Evolutionary conservation across 2,329 filamentous ascomycete genomes (phyloP), one percentile per base, ranked within the genome.

Genomic region (Niveomyces coronatus): DNA sequence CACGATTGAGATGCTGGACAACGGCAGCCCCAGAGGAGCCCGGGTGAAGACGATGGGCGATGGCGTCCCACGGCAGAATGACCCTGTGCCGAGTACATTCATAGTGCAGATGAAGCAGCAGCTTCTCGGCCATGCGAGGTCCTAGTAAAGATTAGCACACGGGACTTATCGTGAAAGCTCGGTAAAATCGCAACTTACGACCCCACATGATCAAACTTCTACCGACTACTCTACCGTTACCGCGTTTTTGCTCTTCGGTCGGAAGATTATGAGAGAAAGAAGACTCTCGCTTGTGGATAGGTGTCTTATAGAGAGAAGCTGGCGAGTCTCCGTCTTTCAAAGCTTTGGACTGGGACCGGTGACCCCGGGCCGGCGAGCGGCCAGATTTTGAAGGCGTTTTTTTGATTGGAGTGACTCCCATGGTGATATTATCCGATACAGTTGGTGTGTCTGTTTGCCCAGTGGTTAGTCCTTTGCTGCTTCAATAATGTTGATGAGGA

Each of bases 121-220:
- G 45, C 46, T 68, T 69, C 26, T 69, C 65, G 1, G 55, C 50
- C 62, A 69, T 70, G 9, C 64, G 59, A 9, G 62, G 58, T 1
- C 63, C 65, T 70, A 32, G 3, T 9, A 11, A 17, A 4, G 33
- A 26, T 27, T n/a, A 28, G 19, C 24, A 13, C 32, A n/a, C 26
- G 32, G 31, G 17, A 8, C 32, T 30, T 35, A 5, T 20, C 36
- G 13, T 23, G 5, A 9, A 33, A 32, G 13, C n/a, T 20, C 15
- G 9, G 35, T 7, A n/a, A 3, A n/a, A 22, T 17, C 13, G 15
- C 9, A 31, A 53, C 64, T 56, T 53, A 67, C 64, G 57, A n/a
- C 51, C 53, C 65, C 65, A 68, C 18, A 54, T 49, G 18, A 68
- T 60, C 3, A 68, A 47, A 19, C 53, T 57, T 6, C 65, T 58